Base-by-base conservation (phyloP, 441 rosid genomes). In the Rhodomyrtus psidioides region DNA sequence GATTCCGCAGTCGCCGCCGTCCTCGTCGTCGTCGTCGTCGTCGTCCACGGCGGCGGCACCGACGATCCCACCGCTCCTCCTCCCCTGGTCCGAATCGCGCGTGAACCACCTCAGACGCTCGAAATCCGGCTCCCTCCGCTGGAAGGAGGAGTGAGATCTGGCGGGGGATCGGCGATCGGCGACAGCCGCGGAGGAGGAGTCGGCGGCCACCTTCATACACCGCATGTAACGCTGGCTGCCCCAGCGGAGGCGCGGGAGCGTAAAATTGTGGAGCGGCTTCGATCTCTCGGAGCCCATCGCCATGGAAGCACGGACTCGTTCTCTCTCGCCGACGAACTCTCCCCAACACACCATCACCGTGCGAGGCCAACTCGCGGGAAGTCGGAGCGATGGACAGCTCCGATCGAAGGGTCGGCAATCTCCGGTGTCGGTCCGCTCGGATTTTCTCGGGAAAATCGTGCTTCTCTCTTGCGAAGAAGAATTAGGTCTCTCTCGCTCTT, bases 181-280 rank as follows among this genome's bases (percentile, higher is more conserved):
- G 70, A 65, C 86, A 23, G 88, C 89, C 27, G 57, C 55, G 46
- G 83, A 28, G 58, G 83, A 82, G 26, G 83, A 53, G 79, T 87
- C 58, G 85, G 60, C 34, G 75, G 85, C 81, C 44, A 83, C 65
- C 83, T 94, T 94, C 95, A 92, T 89, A 90, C 97, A 95, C 82
- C 93, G 91, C 53, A 97, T 94, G 26, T 91, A 90, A 58, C 88
- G 88, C 92, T 97, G 98, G 60, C 83, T 88, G 27, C 98, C 98
- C 98, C 99, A 95, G 92, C 92, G 92, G 86, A 95, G 91, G 87
- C 87, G 90, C 59, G 97, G 98, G 16, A 95, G 91, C 81, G 92
- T 84, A 90, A 97, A 95, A 93, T 95, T 97, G 86, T 97, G 98
- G 46, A 97, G 98, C 88, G 88, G 92, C 85, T 90, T 89, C 82